These are phyloP conservation scores for Zygoascus sp. DNA, from an alignment of 1,139 yeast species.

Conservation along the genomic window DNA sequence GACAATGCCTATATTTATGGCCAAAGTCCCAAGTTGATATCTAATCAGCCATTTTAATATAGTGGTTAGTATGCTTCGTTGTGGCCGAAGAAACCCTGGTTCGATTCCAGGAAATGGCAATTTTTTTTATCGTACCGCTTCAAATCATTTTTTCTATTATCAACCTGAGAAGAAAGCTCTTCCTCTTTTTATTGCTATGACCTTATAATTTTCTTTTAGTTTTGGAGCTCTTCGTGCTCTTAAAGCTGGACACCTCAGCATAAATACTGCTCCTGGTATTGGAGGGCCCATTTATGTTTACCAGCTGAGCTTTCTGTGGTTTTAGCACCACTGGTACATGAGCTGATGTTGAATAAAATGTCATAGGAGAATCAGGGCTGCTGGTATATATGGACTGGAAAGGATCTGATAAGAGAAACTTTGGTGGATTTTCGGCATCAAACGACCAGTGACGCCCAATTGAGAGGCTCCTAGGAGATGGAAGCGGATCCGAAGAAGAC, in stretches of 20 bases:
- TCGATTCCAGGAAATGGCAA: conserved; percentile 26
- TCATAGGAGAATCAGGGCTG: not conserved
- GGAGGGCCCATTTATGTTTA: conserved; percentile 4
- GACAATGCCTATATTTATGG: not conserved
- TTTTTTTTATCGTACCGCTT: conserved; percentile 8
- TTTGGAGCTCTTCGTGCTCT: not conserved
- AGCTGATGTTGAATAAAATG: not conserved
- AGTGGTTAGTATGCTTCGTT: conserved; percentile 26
- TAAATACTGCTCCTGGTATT: not conserved
- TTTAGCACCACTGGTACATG: not conserved
- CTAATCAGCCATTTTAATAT: conserved; percentile 22
- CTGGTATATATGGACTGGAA: conserved; percentile 1
- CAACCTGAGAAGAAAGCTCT: not conserved
- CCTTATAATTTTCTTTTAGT: not conserved
- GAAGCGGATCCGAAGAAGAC: conserved; percentile 1
- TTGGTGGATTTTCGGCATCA: conserved; percentile 7
- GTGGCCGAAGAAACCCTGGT: conserved; percentile 27
- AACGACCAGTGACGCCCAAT: conserved; percentile 1
- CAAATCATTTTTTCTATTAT: not conserved
- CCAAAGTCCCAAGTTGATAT: not conserved
- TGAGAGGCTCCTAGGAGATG: not conserved
- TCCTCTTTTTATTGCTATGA: not conserved
- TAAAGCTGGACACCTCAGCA: not conserved
- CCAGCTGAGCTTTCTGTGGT: conserved; percentile 10
- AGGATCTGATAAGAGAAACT: not conserved